Base-by-base conservation (phyloP, 2,329 filamentous ascomycete genomes). In the Fusarium caatingaense region DNA sequence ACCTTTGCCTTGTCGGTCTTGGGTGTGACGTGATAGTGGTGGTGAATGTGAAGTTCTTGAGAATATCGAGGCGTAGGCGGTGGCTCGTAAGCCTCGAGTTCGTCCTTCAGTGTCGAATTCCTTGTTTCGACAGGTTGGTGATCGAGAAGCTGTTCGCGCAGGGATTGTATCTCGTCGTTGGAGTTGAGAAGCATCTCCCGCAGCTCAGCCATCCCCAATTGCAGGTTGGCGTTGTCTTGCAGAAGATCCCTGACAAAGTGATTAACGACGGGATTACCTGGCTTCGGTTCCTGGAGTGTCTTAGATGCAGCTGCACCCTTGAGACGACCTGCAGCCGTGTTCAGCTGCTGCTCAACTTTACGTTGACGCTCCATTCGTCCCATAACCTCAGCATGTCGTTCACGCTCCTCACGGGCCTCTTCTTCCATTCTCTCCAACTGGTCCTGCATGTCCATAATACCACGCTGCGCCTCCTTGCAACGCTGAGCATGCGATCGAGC, bases 201-300 rank as follows among this genome's bases (percentile, higher is more conserved):
- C 49, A 99, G 83, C 81, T 99, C 96, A 55, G 94, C 89, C 64
- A 98, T 97, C 18, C 94, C 94, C 68, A 96, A 87, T 78, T 99
- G 96, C 46, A 99, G 83, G 73, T 93, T 97, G 12, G 94, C 93
- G 76, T 99, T 99, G 79, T 99, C 96, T 75, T 97, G 91, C 20
- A 99, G 84, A 59, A 99, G 92, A 78, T 98, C 96, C 72, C 94
- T 93, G 59, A 99, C 96, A 74, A 99, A 98, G 76, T 97, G 93
- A 21, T 93, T 94, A n/a, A 98, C 93, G 40, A 97, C 93, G 61
- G 85, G 90, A 66, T 85, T 89, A 12, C 88, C 86, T 59, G 83
- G 83, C 71, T 87, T 87, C 30, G 87, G 85, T 6, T 86, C 85
- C 6, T 85, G 86, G 42, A 92, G 81, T 5, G 89, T 89, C 71